Percentiles rank a stretch among this genome's conserved stretches.
These are phyloP conservation scores for Setaria italica DNA, from an alignment of 202 grass and related monocot genomes.

Conservation along the genomic window DNA sequence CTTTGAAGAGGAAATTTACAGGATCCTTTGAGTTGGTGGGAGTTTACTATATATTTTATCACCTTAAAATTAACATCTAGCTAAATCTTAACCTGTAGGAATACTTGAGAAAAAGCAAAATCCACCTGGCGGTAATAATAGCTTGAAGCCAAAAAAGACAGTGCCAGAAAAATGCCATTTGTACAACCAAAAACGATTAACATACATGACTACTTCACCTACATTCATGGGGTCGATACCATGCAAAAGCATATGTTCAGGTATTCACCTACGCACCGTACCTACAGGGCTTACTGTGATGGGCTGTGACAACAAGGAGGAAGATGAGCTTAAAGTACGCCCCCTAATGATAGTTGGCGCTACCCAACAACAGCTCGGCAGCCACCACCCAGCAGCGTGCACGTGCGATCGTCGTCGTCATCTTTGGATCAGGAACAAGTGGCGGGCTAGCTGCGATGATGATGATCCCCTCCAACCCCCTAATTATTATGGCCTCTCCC, in stretches of 20 bases:
- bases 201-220: not conserved
- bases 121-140: not conserved
- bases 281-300: not conserved
- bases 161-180: not conserved
- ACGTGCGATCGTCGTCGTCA: conserved; percentile 42
- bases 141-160: not conserved
- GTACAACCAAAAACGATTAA: not conserved
- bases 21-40: too few species aligned
- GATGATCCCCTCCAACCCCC: not conserved
- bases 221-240: not conserved
- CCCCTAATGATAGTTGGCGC: conserved; percentile 27
- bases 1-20: not conserved
- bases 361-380: conserved; percentile 1
- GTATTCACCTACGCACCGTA: not conserved
- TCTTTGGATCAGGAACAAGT: conserved; percentile 14
- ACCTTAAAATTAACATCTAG: too few species aligned
- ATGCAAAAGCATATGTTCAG: not conserved
- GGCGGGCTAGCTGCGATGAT: not conserved
- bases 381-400: not conserved
- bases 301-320: not conserved
- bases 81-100: too few species aligned
- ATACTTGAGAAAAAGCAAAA: not conserved
- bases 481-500: conserved; percentile 33
- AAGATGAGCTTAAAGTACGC: too few species aligned
- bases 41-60: not conserved